These are phyloP conservation scores for Fusarium mangiferae DNA, from an alignment of 2,329 filamentous ascomycete genomes.

Conservation along the genomic window DNA sequence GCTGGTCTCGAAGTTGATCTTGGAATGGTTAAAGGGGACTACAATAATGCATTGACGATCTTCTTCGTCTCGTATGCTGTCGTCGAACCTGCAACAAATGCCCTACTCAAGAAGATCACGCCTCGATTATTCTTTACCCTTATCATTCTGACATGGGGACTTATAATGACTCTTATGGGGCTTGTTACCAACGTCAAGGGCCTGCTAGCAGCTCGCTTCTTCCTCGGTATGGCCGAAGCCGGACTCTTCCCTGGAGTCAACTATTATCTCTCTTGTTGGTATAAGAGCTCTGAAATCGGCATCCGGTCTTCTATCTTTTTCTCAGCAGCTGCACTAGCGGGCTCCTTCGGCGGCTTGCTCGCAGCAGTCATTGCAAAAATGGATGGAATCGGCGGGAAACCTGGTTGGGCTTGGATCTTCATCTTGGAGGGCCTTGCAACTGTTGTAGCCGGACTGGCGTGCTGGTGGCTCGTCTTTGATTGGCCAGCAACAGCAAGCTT, in stretches of 20 bases:
- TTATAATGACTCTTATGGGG: neutral
- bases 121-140: neutral
- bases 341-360: neutral
- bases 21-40: neutral
- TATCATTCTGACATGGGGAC: neutral
- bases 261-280: neutral
- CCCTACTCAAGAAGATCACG: neutral
- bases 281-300: neutral
- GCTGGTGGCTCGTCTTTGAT: neutral
- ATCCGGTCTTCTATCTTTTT: neutral
- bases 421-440: neutral
- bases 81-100: neutral
- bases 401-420: neutral
- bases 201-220: neutral
- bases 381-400: neutral
- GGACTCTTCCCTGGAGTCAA: neutral
- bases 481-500: neutral
- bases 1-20: neutral
- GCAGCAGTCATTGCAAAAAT: neutral
- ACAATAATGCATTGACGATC: neutral
- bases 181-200: neutral
- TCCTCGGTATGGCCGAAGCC: neutral
- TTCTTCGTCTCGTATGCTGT: neutral
- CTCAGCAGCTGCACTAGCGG: neutral
- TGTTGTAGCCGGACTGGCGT: neutral